Evolutionary conservation across 345 rosid genomes (phyloP), one percentile per base, ranked within the genome.

Genomic region (Pistacia integerrima): DNA sequence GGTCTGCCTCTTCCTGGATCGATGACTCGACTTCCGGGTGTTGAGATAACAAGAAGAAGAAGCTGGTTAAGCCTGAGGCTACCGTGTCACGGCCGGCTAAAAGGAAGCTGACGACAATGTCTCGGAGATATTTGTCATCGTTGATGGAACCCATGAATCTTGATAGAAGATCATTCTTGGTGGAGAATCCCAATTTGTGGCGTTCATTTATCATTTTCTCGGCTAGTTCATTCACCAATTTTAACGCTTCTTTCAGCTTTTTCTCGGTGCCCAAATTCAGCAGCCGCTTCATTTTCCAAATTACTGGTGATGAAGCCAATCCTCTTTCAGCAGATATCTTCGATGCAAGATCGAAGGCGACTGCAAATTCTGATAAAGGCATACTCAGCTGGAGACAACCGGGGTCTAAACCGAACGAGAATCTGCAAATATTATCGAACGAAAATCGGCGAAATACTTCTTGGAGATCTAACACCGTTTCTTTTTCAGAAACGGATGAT

Each of bases 81-180:
- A 90, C 91, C 17, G 94, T 90, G 86, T 92, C 97, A 1, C 97
- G 85, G 41, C 97, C 97, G 0, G 97, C 97, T 48, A 92, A 78
- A 3, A 92, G 73, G 81, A 92, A 92, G 77, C 92, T 89, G 33
- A 90, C 79, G 11, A 92, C 89, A 18, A 90, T 86, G 65, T 92
- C 97, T 13, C 93, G 64, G 5, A 92, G 90, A 74, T 85, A 90
- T 72, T 79, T 84, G 11, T 90, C 94, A 51, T 88, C 90, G 17
- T 80, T 64, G 44, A 78, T 77, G 7, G 89, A 72, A 12, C 78
- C 85, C 92, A 92, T 85, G 85, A 92, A 92, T 68, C 94, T 82
- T 1, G 97, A 90, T 25, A 92, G 62, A 6, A 92, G 86, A 73
- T 92, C 94, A 11, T 83, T 81, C 28, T 65, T 77, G 38, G 72